Conservation (phyloP, 2,329 filamentous ascomycete genomes). For the Fusarium pilosicola region DNA sequence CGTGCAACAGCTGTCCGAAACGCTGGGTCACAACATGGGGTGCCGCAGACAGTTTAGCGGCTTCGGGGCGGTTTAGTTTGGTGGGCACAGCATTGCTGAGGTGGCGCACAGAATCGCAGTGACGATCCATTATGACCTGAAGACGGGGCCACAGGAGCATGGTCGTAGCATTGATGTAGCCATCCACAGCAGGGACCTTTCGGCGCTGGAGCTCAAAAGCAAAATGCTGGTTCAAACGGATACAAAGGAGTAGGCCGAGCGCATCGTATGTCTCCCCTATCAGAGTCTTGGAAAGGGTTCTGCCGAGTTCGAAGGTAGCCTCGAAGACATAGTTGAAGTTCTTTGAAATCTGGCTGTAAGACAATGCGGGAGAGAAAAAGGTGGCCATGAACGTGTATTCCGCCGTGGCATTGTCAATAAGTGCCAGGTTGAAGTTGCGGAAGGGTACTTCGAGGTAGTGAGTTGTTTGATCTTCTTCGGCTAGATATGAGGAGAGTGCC, state of each 20-base stretch:
- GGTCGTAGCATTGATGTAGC: constrained; percentile 92
- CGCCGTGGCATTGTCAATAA: constrained; percentile 92
- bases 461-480: constrained; percentile 85
- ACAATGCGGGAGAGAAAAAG: constrained; percentile 84
- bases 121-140: constrained; percentile 91
- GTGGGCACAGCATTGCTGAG: constrained; percentile 64
- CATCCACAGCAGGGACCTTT: constrained; percentile 87
- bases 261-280: constrained; percentile 83
- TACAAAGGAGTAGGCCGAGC: constrained; percentile 87
- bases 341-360: constrained; percentile 79
- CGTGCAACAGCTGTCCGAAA: constrained; percentile 93
- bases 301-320: constrained; percentile 86
- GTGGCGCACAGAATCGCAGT: constrained; percentile 84
- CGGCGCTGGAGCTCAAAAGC: constrained; percentile 94
- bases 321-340: constrained; percentile 91
- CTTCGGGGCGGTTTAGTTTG: constrained; percentile 58
- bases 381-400: constrained; percentile 94
- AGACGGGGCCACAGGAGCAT: constrained; percentile 98
- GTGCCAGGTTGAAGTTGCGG: constrained; percentile 91
- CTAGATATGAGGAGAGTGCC: constrained; percentile 86
- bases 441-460: constrained; percentile 94
- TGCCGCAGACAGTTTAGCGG: constrained; percentile 75
- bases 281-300: constrained; percentile 78
- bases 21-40: constrained; percentile 93
- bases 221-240: constrained; percentile 91